phyloP scores from a whole-genome alignment of 768 basidiomycete genomes.

The Psilocybe cyanescens region DNA sequence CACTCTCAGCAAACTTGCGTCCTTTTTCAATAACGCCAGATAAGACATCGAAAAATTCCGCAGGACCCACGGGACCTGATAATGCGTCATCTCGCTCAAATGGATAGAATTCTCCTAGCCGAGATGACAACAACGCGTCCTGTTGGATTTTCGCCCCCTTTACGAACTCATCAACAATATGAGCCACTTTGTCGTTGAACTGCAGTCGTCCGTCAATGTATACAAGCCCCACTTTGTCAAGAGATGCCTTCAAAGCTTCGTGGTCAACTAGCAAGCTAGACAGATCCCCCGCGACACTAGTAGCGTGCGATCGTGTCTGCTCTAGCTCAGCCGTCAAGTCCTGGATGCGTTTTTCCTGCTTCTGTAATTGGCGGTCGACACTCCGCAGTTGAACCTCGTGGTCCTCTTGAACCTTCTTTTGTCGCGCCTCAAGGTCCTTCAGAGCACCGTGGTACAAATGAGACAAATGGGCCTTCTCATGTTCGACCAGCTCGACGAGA shows the following conservation, averaged over 20 bases:
- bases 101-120: not conserved
- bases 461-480: conserved; percentile 16
- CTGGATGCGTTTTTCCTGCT: conserved; percentile 4
- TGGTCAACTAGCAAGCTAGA: conserved; percentile 7
- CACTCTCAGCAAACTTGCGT: not conserved
- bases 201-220: conserved; percentile 12
- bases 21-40: conserved; percentile 8
- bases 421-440: conserved; percentile 5
- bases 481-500: conserved; percentile 22
- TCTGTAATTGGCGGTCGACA: not conserved
- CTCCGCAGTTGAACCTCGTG: not conserved
- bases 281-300: not conserved
- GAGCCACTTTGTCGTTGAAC: conserved; percentile 11
- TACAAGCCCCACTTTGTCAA: conserved; percentile 14
- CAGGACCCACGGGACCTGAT: conserved; percentile 3
- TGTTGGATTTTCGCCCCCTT: conserved; percentile 8
- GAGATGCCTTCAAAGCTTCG: conserved; percentile 6
- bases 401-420: conserved; percentile 1
- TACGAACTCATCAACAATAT: conserved; percentile 18
- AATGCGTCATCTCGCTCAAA: not conserved
- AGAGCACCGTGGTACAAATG: conserved; percentile 12
- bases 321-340: not conserved
- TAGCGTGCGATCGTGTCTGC: not conserved
- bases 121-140: not conserved
- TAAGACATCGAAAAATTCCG: conserved; percentile 12